Percentiles rank a stretch among this genome's conserved stretches.
Conservation (phyloP, 495 filamentous ascomycete species). For the Neurospora terricola region DNA sequence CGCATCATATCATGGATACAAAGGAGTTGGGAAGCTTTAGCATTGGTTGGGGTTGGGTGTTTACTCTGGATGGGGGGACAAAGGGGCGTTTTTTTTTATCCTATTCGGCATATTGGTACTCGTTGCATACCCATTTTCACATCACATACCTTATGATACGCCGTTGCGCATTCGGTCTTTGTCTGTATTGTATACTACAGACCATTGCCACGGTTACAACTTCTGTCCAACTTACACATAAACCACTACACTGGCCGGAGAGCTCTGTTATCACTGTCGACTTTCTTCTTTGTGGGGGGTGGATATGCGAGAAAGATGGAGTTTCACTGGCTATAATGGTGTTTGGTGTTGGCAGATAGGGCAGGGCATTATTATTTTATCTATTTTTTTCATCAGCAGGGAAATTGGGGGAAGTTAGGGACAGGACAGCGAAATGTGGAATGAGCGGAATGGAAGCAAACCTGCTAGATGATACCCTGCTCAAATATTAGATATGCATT, state of each 20-base stretch:
- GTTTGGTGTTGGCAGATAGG: neutral
- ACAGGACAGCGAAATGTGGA: neutral
- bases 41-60: neutral
- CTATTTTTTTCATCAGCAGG: neutral
- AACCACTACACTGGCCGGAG: neutral
- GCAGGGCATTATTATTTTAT: neutral
- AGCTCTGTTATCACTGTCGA: neutral
- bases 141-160: conserved; percentile 6
- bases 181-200: neutral
- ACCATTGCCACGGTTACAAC: neutral
- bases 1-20: neutral
- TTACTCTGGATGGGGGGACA: neutral
- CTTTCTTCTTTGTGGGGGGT: neutral
- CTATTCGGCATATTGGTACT: neutral
- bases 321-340: neutral
- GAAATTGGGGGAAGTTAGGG: neutral
- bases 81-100: neutral
- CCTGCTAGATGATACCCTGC: neutral
- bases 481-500: neutral
- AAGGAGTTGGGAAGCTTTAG: neutral
- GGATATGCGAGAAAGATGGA: neutral
- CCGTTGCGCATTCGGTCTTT: neutral
- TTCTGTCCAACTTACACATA: neutral
- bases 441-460: neutral
- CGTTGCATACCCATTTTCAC: neutral